A percentile compares a stretch with the other conserved stretches of the same genome.
These are phyloP conservation scores for Eucalyptus urophylla DNA, from an alignment of 345 rosid genomes.

Conservation along the genomic window DNA sequence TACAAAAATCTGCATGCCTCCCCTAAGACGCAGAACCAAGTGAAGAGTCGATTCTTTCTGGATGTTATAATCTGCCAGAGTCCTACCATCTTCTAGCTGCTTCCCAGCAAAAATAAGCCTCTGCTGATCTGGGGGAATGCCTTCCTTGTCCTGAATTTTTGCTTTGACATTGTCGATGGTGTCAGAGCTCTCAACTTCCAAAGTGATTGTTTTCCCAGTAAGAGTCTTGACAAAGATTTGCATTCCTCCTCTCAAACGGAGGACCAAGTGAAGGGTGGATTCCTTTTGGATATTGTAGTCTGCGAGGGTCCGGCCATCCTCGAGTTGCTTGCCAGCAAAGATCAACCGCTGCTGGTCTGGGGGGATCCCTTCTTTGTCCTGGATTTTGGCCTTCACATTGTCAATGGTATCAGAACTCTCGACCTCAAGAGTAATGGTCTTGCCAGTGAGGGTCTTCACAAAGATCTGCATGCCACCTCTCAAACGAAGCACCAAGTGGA, in stretches of 20 bases:
- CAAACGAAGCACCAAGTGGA: constrained; percentile 16
- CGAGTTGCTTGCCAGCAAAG: background rate
- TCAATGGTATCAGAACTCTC: constrained; percentile 3
- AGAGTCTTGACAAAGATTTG: constrained; percentile 13
- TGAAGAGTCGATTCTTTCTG: constrained; percentile 12
- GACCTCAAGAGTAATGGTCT: constrained; percentile 7
- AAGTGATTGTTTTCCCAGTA: constrained; percentile 7
- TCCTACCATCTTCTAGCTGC: constrained; percentile 6
- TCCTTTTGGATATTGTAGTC: background rate
- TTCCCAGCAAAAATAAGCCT: constrained; percentile 12
- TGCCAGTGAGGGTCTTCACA: constrained; percentile 9
- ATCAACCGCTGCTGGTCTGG: background rate
- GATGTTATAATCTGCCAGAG: background rate
- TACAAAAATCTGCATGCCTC: constrained; percentile 36
- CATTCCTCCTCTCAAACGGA: constrained; percentile 1
- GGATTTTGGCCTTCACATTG: background rate
- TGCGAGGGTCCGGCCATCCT: background rate
- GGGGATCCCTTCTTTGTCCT: background rate
- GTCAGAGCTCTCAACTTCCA: constrained; percentile 10
- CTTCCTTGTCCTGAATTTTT: constrained; percentile 10
- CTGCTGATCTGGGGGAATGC: constrained; percentile 11
- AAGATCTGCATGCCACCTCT: constrained; percentile 12
- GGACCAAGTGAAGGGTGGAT: background rate
- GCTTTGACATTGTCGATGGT: constrained; percentile 9
- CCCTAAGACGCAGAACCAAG: constrained; percentile 7